A percentile compares a stretch with the other conserved stretches of the same genome.
Evolutionary conservation across 208 protist species (phyloP).

Genomic region (Zelonia costaricensis): DNA sequence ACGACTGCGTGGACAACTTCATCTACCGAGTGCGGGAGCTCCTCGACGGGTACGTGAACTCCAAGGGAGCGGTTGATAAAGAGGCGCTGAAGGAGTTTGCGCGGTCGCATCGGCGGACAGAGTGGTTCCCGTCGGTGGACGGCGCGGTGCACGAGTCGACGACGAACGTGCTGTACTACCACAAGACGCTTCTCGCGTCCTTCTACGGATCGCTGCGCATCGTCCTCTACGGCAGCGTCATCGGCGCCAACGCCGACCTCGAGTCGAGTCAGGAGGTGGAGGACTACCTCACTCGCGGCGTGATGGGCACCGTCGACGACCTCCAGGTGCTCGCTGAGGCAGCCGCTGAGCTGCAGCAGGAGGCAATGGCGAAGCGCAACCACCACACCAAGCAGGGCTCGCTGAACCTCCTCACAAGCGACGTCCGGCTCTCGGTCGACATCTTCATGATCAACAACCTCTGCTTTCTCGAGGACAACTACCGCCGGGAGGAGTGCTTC

Average conservation of each 20-base stretch:
- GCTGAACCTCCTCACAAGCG: slow-evolving; percentile 22
- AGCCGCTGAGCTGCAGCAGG: slow-evolving; percentile 52
- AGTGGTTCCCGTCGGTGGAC: slow-evolving; percentile 80
- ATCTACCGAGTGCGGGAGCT: slow-evolving; percentile 58
- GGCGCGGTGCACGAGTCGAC: slow-evolving; percentile 79
- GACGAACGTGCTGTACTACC: slow-evolving; percentile 79
- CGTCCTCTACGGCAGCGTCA: slow-evolving; percentile 55
- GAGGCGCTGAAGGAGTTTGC: slow-evolving; percentile 46
- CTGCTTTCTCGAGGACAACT: slow-evolving; percentile 70
- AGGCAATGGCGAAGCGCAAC: slow-evolving; percentile 20
- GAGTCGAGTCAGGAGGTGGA: slow-evolving; percentile 59
- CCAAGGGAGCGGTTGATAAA: slow-evolving; percentile 58
- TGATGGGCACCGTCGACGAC: slow-evolving; percentile 65
- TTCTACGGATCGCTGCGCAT: slow-evolving; percentile 82
- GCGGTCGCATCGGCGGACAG: slow-evolving; percentile 35
- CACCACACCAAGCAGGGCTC: slow-evolving; percentile 29
- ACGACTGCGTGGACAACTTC: slow-evolving; percentile 60
- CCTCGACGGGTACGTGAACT: slow-evolving; percentile 60
- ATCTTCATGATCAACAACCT: slow-evolving; percentile 88
- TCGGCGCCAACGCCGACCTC: slow-evolving; percentile 42
- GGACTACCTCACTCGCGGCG: slow-evolving; percentile 64
- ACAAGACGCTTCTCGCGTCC: slow-evolving; percentile 72
- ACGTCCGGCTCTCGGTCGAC: slow-evolving; percentile 36
- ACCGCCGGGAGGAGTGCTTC: slow-evolving; percentile 73
- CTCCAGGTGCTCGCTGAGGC: slow-evolving; percentile 62